These are phyloP conservation scores for Daldinia childiae DNA, from an alignment of 495 filamentous ascomycete genomes.

Conservation along the genomic window DNA sequence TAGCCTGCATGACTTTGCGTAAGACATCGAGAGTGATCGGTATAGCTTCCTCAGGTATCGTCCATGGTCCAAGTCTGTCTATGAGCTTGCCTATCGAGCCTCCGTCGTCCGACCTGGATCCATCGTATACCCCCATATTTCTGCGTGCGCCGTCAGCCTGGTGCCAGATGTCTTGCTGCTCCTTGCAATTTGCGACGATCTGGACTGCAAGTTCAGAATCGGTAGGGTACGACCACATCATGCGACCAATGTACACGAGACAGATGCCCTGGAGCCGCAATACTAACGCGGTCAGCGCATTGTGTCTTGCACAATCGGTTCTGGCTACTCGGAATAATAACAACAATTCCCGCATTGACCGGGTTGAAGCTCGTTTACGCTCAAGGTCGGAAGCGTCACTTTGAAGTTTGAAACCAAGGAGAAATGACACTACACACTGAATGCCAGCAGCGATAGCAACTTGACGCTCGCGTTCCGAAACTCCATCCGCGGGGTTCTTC, in stretches of 20 bases:
- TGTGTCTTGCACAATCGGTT: constrained; percentile 37
- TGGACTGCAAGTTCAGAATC: constrained; percentile 31
- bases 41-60: constrained; percentile 43
- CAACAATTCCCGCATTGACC: constrained; percentile 34
- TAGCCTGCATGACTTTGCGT: constrained; percentile 35
- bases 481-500: constrained; percentile 30
- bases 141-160: constrained; percentile 35
- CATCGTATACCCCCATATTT: constrained; percentile 40
- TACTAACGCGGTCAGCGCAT: constrained; percentile 36
- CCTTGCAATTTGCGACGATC: constrained; percentile 32
- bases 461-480: constrained; percentile 40
- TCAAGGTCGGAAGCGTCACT: constrained; percentile 44
- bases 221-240: constrained; percentile 37
- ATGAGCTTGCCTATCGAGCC: constrained; percentile 45
- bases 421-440: constrained; percentile 43
- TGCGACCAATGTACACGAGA: constrained; percentile 36
- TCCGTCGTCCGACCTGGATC: constrained; percentile 38
- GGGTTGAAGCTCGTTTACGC: constrained; percentile 25
- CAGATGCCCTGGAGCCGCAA: constrained; percentile 45
- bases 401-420: constrained; percentile 43
- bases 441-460: constrained; percentile 41
- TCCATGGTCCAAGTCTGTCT: constrained; percentile 47
- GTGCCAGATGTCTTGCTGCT: constrained; percentile 41
- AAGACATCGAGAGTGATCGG: constrained; percentile 42
- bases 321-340: constrained; percentile 32